A percentile compares a stretch with the other conserved stretches of the same genome.
Evolutionary conservation across 73 alveolate species (phyloP).

Genomic region (Loxodes magnus): DNA sequence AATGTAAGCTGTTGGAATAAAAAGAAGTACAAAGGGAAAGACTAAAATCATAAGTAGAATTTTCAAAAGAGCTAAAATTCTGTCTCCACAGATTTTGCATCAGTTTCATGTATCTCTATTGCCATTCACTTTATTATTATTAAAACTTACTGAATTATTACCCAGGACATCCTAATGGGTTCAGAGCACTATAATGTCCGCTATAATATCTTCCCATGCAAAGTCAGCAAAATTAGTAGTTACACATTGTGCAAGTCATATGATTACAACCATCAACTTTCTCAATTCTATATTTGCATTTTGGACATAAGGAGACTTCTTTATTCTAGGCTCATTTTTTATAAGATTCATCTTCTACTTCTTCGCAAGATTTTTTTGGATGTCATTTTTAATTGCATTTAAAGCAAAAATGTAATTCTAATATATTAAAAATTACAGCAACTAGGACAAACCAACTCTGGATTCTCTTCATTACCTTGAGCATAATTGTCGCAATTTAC

Average conservation of each 20-base stretch:
- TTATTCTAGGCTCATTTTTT: conserved; percentile 36
- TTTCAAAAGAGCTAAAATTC: too few species aligned
- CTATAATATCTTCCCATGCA: conserved; percentile 43
- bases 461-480: conserved; percentile 17
- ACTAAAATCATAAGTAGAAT: neutral
- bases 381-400: conserved; percentile 41
- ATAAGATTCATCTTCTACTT: conserved; percentile 32
- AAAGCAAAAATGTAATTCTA: conserved; percentile 27
- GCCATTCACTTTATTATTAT: too few species aligned
- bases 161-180: conserved; percentile 57
- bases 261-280: conserved; percentile 87
- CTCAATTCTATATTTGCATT: conserved; percentile 53
- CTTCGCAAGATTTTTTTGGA: conserved; percentile 18
- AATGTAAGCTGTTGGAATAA: neutral
- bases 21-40: neutral
- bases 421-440: too few species aligned
- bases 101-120: too few species aligned
- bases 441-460: conserved; percentile 8
- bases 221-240: conserved; percentile 81
- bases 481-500: conserved; percentile 44
- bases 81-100: too few species aligned
- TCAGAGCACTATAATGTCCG: conserved; percentile 35
- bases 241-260: conserved; percentile 79
- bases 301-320: conserved; percentile 60
- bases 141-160: too few species aligned